phyloP scores from a whole-genome alignment of 805 yeast genomes.

The Torulaspora delbrueckii region DNA sequence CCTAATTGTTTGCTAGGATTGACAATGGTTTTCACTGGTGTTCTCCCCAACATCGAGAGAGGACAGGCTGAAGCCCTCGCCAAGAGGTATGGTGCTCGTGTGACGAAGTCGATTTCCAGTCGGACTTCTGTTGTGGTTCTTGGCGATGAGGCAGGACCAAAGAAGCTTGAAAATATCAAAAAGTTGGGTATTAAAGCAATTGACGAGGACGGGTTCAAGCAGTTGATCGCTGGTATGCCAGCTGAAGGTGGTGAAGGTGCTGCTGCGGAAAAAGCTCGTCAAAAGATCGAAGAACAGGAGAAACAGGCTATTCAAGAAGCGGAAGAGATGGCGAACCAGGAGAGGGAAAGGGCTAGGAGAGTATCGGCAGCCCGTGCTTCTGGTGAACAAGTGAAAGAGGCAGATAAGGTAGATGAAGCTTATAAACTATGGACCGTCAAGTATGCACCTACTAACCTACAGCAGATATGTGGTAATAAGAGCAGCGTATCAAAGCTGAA shows the following conservation, averaged over 20 bases:
- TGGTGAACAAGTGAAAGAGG: constrained; percentile 22
- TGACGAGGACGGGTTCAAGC: constrained; percentile 78
- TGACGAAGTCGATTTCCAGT: constrained; percentile 77
- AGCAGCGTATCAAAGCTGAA: constrained; percentile 60
- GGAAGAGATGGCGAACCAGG: constrained; percentile 43
- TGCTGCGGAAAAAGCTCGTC: constrained; percentile 66
- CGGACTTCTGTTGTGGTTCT: constrained; percentile 85
- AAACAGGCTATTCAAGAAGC: constrained; percentile 50
- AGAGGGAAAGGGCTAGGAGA: constrained; percentile 35
- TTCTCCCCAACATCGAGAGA: constrained; percentile 72
- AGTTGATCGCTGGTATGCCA: constrained; percentile 74
- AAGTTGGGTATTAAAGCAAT: constrained; percentile 72
- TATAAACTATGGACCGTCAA: constrained; percentile 88
- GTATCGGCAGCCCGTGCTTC: constrained; percentile 26
- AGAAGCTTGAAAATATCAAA: constrained; percentile 79
- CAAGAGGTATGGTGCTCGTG: constrained; percentile 84
- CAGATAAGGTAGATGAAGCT: constrained; percentile 30
- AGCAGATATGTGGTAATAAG: constrained; percentile 89
- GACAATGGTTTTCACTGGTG: constrained; percentile 91
- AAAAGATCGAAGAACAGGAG: constrained; percentile 67
- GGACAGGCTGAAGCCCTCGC: constrained; percentile 72
- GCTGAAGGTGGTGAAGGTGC: constrained; percentile 86
- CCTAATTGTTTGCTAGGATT: constrained; percentile 84
- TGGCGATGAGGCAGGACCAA: constrained; percentile 96
- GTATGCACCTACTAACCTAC: constrained; percentile 75